phyloP scores from a whole-genome alignment of 176 grass and related monocot species.

The Melocanna baccifera region DNA sequence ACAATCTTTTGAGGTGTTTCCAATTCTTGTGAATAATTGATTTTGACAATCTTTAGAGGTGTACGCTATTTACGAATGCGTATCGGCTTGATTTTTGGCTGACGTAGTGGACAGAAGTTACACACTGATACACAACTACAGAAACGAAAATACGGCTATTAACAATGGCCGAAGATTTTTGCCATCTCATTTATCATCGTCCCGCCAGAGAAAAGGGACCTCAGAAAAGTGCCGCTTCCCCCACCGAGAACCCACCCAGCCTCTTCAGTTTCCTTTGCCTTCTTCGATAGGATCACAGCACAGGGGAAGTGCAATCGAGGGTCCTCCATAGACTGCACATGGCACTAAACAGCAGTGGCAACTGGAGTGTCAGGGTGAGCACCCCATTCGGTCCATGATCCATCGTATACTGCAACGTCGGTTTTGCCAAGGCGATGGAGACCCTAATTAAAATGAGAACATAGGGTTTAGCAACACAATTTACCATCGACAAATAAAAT shows the following conservation, averaged over 20 bases:
- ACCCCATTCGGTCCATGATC: slow-evolving; percentile 93
- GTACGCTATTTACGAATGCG: neutral
- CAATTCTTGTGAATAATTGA: too few relatives aligned
- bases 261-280: neutral
- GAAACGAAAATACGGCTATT: neutral
- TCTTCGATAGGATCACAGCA: neutral
- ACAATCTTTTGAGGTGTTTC: neutral
- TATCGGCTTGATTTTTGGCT: neutral
- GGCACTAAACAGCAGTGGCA: slow-evolving; percentile 35
- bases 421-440: slow-evolving; percentile 78
- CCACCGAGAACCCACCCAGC: neutral
- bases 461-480: slow-evolving; percentile 5
- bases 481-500: neutral
- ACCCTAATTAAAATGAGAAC: slow-evolving; percentile 45
- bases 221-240: neutral
- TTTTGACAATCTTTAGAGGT: neutral
- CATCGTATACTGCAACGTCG: slow-evolving; percentile 71
- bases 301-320: neutral
- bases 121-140: neutral
- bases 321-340: neutral
- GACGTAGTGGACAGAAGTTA: neutral
- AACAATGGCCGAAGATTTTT: neutral
- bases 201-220: neutral
- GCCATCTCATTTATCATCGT: neutral
- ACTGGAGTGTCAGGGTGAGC: slow-evolving; percentile 68